Evolutionary conservation across 139 green algal genomes (phyloP).

Genomic region (Coelastrella sp.): DNA sequence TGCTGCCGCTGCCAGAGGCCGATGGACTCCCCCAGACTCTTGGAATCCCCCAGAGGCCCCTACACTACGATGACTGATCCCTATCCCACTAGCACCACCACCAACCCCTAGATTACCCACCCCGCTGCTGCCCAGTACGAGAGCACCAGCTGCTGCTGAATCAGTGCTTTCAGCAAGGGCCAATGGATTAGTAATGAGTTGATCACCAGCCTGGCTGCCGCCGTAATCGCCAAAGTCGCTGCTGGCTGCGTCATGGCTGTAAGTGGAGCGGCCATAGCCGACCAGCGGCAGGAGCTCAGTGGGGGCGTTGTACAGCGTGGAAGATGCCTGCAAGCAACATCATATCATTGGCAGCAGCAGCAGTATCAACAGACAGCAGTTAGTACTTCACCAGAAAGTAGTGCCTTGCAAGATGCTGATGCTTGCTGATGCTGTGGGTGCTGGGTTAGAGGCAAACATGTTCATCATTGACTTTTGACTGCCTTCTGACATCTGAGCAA

Average conservation of each 20-base stretch:
- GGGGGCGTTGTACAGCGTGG: constrained; percentile 19
- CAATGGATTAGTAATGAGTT: not conserved
- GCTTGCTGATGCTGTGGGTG: not conserved
- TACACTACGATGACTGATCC: not conserved
- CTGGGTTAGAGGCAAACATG: no score
- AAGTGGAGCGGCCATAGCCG: not conserved
- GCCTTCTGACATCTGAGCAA: no score
- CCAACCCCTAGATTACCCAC: not conserved
- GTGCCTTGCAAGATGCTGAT: not conserved
- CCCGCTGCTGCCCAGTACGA: not conserved
- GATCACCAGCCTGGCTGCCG: constrained; percentile 19
- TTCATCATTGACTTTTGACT: no score
- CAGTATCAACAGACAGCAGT: not conserved
- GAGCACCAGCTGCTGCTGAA: not conserved
- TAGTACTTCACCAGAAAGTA: not conserved
- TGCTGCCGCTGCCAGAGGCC: not conserved
- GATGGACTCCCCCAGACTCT: not conserved
- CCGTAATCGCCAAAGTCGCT: constrained; percentile 20
- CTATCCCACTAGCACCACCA: not conserved
- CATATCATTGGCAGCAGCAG: constrained; percentile 15
- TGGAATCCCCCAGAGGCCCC: not conserved
- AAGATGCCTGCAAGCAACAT: constrained; percentile 16
- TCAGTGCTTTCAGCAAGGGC: not conserved
- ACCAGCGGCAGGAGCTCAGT: constrained; percentile 43
- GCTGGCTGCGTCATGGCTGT: constrained; percentile 35